A percentile compares a stretch with the other conserved stretches of the same genome.
These are phyloP conservation scores for Claviceps digitariae DNA, from an alignment of 2,329 filamentous ascomycete genomes.

Conservation along the genomic window DNA sequence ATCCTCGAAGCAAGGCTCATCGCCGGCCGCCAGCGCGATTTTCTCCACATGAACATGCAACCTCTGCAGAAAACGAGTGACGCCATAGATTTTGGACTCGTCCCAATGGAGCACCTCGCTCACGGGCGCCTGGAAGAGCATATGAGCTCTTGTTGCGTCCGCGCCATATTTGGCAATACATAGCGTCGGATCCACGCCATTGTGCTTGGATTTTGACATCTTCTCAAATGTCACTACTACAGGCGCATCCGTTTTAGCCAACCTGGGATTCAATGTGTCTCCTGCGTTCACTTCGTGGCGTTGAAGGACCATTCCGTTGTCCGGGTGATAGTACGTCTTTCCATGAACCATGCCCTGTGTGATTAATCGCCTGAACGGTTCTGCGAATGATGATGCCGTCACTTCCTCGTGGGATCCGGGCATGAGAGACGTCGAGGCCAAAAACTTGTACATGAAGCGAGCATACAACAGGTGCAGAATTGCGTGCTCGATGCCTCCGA, in stretches of 20 bases:
- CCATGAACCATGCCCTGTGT: constrained; percentile 92
- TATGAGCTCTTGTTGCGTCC: constrained; percentile 72
- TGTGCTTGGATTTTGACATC: constrained; percentile 93
- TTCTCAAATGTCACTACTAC: constrained; percentile 66
- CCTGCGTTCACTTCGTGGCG: constrained; percentile 59
- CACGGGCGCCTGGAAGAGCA: constrained; percentile 79
- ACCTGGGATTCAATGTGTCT: constrained; percentile 39
- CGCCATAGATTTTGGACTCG: constrained; percentile 64
- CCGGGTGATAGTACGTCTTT: constrained; percentile 64
- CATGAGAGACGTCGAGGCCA: constrained; percentile 43
- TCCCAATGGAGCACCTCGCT: constrained; percentile 81
- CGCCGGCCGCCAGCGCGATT: constrained; percentile 8
- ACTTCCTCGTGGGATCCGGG: constrained; percentile 22
- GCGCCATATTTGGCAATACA: constrained; percentile 66
- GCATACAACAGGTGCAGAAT: constrained; percentile 83
- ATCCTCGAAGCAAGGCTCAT: constrained; percentile 4
- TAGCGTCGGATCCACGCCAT: constrained; percentile 68
- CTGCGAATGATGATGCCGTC: constrained; percentile 29
- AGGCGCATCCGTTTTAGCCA: constrained; percentile 44
- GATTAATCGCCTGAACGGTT: constrained; percentile 72
- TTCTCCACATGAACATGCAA: constrained; percentile 43
- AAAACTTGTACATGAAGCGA: constrained; percentile 80
- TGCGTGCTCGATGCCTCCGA: constrained; percentile 82
- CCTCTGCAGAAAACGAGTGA: constrained; percentile 66
- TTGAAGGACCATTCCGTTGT: constrained; percentile 61